Percentiles rank a stretch among this genome's conserved stretches.
Conservation (phyloP, 1,284 basidiomycete genomes). For the Fomitopsis schrenkii region DNA sequence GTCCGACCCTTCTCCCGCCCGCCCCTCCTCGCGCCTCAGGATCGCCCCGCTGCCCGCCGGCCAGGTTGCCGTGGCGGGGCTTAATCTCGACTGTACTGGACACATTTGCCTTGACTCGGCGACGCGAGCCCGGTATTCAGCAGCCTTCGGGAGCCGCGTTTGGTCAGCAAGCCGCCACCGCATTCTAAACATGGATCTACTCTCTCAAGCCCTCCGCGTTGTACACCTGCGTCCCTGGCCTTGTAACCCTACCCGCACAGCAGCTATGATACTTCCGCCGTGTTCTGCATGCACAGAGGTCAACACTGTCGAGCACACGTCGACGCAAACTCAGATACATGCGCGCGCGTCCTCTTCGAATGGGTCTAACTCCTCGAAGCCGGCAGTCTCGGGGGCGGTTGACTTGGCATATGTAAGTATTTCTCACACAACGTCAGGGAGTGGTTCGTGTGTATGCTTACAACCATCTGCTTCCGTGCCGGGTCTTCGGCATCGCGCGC, state of each 20-base stretch:
- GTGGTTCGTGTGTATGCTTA: not conserved
- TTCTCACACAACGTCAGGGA: not conserved
- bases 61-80: not conserved
- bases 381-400: not conserved
- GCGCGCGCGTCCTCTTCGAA: not conserved
- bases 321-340: not conserved
- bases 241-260: not conserved
- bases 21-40: not conserved
- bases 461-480: too few relatives aligned
- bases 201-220: not conserved
- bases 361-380: not conserved
- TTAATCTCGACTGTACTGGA: not conserved
- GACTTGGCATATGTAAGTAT: not conserved
- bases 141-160: not conserved
- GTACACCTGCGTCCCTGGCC: not conserved
- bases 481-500: too few relatives aligned
- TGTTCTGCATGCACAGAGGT: not conserved
- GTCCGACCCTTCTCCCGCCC: not conserved
- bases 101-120: not conserved
- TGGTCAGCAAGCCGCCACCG: not conserved
- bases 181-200: not conserved
- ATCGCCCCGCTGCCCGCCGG: not conserved
- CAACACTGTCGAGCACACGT: not conserved
- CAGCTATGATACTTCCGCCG: not conserved
- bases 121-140: not conserved